Conservation (phyloP, 805 yeast species). For the baker's yeast (Saccharomyces cerevisiae) region DNA sequence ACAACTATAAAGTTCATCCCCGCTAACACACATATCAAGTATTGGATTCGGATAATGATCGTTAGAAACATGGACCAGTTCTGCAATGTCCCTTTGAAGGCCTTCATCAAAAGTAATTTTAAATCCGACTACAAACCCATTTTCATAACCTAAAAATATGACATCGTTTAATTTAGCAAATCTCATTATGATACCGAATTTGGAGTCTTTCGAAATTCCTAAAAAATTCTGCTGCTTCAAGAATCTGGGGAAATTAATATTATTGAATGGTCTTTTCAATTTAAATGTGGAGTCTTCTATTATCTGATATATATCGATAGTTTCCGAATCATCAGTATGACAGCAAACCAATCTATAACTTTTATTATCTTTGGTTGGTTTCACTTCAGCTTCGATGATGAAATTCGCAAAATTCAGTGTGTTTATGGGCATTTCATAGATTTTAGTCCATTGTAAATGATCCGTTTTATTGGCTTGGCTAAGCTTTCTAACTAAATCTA, state of each 20-base stretch:
- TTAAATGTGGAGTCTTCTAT: conserved; percentile 5
- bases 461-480: neutral
- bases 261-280: conserved; percentile 17
- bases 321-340: conserved; percentile 25
- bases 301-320: conserved; percentile 22
- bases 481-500: neutral
- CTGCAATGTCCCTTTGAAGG: conserved; percentile 1
- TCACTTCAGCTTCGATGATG: conserved; percentile 2
- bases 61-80: conserved; percentile 18
- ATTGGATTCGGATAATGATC: conserved; percentile 27
- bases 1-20: conserved; percentile 12
- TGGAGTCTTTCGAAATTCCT: conserved; percentile 12
- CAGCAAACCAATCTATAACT: conserved; percentile 20
- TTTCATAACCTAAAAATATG: conserved; percentile 23
- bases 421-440: conserved; percentile 26
- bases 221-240: conserved; percentile 4
- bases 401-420: conserved; percentile 29
- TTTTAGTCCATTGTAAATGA: neutral
- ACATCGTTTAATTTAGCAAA: conserved; percentile 9
- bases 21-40: conserved; percentile 10
- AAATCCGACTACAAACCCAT: conserved; percentile 27
- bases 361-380: neutral
- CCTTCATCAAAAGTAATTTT: neutral
- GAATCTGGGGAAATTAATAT: conserved; percentile 12
- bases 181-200: conserved; percentile 27